phyloP scores from a whole-genome alignment of 2,329 filamentous ascomycete species.

The Neoarthrinium moseri region DNA sequence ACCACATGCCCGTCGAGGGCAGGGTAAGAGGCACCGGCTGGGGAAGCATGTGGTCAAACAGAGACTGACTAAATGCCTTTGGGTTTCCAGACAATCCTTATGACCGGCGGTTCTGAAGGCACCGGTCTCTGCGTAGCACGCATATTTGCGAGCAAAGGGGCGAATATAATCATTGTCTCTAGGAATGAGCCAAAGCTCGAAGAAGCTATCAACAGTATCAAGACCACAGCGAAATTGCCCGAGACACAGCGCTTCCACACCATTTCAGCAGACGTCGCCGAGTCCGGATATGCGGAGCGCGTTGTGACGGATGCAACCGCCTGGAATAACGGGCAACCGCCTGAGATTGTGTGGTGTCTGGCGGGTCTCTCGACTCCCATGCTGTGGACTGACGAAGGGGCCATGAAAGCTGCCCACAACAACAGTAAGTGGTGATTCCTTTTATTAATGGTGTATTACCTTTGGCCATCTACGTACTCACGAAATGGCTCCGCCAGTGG shows the following conservation, averaged over 20 bases:
- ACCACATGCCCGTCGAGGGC: conserved; percentile 79
- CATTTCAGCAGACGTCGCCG: conserved; percentile 76
- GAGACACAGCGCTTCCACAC: conserved; percentile 72
- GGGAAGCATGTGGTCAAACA: conserved; percentile 67
- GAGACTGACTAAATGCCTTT: neutral
- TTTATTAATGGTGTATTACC: neutral
- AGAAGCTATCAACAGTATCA: conserved; percentile 54
- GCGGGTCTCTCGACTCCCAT: conserved; percentile 71
- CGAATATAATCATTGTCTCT: neutral
- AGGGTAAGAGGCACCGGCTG: conserved; percentile 52
- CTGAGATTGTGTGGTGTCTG: conserved; percentile 85
- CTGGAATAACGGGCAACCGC: conserved; percentile 72
- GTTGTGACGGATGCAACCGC: conserved; percentile 67
- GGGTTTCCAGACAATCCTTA: conserved; percentile 3
- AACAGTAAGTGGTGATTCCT: conserved; percentile 47
- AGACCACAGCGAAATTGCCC: conserved; percentile 57
- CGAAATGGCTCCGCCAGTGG: conserved; percentile 44
- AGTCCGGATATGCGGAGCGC: conserved; percentile 62
- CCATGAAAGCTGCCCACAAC: conserved; percentile 60
- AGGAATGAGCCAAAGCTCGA: conserved; percentile 46
- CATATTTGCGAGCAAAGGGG: neutral
- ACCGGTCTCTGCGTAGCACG: neutral
- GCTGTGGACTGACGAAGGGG: conserved; percentile 68
- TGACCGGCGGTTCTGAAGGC: neutral
- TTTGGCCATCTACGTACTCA: neutral